phyloP scores from a whole-genome alignment of 768 basidiomycete genomes.

The Russula abietina region DNA sequence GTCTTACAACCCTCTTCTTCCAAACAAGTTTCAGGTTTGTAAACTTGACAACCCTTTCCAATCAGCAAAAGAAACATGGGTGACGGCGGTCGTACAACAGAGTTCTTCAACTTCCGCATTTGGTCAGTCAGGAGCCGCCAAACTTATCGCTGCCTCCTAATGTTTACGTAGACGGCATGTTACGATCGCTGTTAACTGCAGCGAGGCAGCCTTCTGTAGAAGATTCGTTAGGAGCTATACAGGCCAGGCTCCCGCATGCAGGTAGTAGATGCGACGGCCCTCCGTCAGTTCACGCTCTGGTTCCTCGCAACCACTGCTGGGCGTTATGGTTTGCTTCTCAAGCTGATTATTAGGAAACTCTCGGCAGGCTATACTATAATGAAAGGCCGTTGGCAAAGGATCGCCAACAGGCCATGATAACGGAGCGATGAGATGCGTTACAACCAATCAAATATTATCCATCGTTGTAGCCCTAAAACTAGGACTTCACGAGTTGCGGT shows the following conservation, averaged over 20 bases:
- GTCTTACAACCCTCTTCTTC: constrained; percentile 15
- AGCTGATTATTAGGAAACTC: constrained; percentile 2
- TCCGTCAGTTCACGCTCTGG: neutral
- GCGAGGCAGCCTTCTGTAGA: constrained; percentile 23
- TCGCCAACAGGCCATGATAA: neutral
- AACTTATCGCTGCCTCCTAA: constrained; percentile 14
- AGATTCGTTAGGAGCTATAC: constrained; percentile 18
- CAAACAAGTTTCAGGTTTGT: constrained; percentile 17
- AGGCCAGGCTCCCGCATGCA: constrained; percentile 11
- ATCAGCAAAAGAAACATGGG: constrained; percentile 12
- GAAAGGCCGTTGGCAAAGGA: constrained; percentile 8
- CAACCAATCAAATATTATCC: neutral
- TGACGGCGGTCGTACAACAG: constrained; percentile 1
- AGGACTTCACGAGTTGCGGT: neutral
- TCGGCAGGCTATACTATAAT: constrained; percentile 1
- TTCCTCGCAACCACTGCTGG: constrained; percentile 1
- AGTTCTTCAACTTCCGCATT: constrained; percentile 15
- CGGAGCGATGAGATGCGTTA: neutral
- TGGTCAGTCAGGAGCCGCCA: constrained; percentile 7
- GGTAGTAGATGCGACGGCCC: constrained; percentile 7
- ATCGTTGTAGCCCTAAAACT: neutral
- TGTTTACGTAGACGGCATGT: constrained; percentile 21
- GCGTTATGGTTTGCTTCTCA: neutral
- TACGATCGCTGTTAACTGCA: constrained; percentile 19
- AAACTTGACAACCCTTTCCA: constrained; percentile 15